phyloP scores from a whole-genome alignment of 495 filamentous ascomycete species.

The Cudoniella acicularis region DNA sequence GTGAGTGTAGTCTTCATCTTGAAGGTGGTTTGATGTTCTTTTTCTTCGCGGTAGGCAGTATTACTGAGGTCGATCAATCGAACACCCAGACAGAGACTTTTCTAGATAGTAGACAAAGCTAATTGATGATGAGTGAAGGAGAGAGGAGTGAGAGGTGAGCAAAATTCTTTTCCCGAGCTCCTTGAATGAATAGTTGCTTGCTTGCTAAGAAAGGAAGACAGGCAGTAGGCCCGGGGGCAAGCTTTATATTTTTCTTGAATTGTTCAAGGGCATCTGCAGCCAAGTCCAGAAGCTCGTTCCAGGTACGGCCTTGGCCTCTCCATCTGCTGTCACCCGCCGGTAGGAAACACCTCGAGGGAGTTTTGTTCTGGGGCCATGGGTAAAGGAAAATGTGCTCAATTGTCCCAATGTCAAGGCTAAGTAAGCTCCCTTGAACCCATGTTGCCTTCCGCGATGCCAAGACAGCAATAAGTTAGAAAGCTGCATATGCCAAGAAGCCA shows the following conservation, averaged over 20 bases:
- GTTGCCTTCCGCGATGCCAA: neutral
- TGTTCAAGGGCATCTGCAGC: neutral
- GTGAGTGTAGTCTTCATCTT: slow-evolving; percentile 21
- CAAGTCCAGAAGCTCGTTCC: neutral
- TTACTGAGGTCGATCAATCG: no score
- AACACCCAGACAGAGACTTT: no score
- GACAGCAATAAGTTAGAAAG: no score
- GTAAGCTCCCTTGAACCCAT: neutral
- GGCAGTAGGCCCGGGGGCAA: no score
- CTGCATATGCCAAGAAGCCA: no score
- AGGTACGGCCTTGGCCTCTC: no score
- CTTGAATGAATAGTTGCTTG: no score
- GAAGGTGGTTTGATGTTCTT: slow-evolving; percentile 1
- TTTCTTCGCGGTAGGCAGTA: no score
- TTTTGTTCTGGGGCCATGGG: neutral
- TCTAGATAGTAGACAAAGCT: neutral
- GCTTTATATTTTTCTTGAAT: neutral
- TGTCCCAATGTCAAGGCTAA: neutral
- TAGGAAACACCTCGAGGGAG: neutral
- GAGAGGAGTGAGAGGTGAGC: neutral
- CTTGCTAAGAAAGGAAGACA: no score
- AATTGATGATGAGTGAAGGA: neutral
- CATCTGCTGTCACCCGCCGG: no score
- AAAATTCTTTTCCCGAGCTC: neutral
- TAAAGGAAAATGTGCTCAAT: neutral